These are phyloP conservation scores for Erythrophleum fordii DNA, from an alignment of 306 rosid genomes.

Conservation along the genomic window DNA sequence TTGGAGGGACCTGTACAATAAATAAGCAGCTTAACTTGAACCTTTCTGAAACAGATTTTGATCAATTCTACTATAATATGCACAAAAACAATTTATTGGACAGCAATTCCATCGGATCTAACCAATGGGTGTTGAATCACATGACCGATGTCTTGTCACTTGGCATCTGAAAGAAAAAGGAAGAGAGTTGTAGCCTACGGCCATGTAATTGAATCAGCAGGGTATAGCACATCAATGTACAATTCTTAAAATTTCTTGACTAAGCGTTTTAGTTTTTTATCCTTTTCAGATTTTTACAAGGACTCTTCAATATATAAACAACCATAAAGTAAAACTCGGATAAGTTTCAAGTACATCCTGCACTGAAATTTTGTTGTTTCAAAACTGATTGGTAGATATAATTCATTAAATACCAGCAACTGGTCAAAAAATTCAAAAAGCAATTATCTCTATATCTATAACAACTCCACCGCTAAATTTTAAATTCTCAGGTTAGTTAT, in stretches of 20 bases:
- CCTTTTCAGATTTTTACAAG: conserved; percentile 3
- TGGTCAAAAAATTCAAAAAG: not conserved
- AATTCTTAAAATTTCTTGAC: not conserved
- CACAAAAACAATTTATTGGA: conserved; percentile 38
- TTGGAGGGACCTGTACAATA: conserved; percentile 58
- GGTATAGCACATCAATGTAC: not conserved
- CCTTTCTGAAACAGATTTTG: conserved; percentile 43
- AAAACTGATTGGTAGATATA: not conserved
- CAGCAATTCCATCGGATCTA: conserved; percentile 39
- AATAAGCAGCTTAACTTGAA: conserved; percentile 48
- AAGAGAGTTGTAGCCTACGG: conserved; percentile 34
- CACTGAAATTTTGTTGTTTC: conserved; percentile 9
- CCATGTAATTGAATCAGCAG: conserved; percentile 32
- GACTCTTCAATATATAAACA: conserved; percentile 7
- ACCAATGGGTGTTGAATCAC: conserved; percentile 33
- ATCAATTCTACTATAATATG: conserved; percentile 41
- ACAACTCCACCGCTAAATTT: not conserved
- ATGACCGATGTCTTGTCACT: conserved; percentile 20
- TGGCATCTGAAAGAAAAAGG: conserved; percentile 32
- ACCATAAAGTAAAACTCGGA: not conserved
- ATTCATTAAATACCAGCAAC: not conserved
- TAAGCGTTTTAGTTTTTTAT: conserved; percentile 3
- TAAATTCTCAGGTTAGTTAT: not conserved
- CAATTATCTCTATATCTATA: not conserved
- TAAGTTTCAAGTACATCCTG: not conserved